phyloP scores from a whole-genome alignment of 148 eudicot genomes.

The Euryodendron excelsum region DNA sequence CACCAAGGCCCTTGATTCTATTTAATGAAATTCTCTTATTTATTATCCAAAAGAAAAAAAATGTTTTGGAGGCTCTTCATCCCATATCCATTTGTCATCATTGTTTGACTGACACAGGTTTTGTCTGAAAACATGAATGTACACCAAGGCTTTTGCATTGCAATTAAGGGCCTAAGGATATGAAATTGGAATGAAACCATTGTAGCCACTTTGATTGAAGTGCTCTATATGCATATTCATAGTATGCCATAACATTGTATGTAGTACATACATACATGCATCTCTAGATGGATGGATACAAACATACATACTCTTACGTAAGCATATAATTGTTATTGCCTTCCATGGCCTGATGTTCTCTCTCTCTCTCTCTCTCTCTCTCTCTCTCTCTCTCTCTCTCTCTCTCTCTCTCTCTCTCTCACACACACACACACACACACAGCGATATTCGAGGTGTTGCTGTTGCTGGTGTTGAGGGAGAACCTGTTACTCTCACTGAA shows the following conservation, averaged over 20 bases:
- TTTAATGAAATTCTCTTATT: no score
- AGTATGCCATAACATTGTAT: background rate
- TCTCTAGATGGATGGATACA: background rate
- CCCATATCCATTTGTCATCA: background rate
- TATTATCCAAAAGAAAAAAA: no score
- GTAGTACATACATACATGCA: background rate
- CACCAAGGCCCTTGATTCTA: no score
- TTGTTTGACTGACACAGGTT: background rate
- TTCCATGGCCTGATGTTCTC: slow-evolving; percentile 2
- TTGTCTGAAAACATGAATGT: no score
- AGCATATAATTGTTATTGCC: background rate
- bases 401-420: background rate
- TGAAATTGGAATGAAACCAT: background rate
- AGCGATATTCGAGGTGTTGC: slow-evolving; percentile 99
- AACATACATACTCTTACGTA: background rate
- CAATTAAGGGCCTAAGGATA: no score
- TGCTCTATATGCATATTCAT: background rate
- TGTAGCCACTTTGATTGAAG: background rate
- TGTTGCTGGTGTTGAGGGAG: slow-evolving; percentile 89
- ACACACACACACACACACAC: background rate
- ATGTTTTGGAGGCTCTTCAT: background rate
- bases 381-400: background rate
- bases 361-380: background rate
- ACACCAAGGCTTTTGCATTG: no score
- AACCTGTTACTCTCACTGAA: slow-evolving; percentile 83